These are phyloP conservation scores for Yarrowia alimentaria DNA, from an alignment of 805 yeast species.

Conservation along the genomic window DNA sequence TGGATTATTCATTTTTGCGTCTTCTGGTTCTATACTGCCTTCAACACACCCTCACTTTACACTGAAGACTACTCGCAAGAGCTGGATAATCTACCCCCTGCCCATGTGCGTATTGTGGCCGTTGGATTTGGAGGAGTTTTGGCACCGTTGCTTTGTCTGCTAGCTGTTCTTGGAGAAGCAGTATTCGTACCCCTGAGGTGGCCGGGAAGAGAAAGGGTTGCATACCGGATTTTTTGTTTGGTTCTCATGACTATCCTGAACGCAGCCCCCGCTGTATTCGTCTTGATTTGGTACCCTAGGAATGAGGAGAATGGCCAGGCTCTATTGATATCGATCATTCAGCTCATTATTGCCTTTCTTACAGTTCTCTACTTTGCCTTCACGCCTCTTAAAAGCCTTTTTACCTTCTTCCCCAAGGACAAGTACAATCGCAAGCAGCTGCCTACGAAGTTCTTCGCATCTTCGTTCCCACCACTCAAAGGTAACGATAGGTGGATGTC, in stretches of 20 bases:
- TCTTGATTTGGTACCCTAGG: constrained; percentile 45
- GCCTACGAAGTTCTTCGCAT: constrained; percentile 94
- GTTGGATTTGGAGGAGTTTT: constrained; percentile 89
- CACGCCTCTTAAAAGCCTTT: constrained; percentile 95
- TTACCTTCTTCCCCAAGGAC: constrained; percentile 82
- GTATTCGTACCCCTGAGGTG: constrained; percentile 93
- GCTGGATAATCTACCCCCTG: constrained; percentile 75
- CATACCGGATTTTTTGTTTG: constrained; percentile 80
- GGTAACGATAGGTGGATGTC: constrained; percentile 98
- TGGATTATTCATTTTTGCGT: constrained; percentile 90
- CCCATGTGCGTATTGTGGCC: constrained; percentile 90
- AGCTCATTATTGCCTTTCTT: constrained; percentile 67
- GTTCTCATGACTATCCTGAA: constrained; percentile 53
- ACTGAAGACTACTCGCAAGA: constrained; percentile 84
- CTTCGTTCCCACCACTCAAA: constrained; percentile 71
- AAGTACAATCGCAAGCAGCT: constrained; percentile 82
- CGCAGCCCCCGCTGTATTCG: constrained; percentile 52
- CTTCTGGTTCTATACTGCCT: constrained; percentile 94
- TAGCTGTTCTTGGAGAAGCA: constrained; percentile 92
- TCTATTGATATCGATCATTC: constrained; percentile 52
- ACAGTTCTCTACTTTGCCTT: constrained; percentile 79
- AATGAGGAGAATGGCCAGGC: constrained; percentile 45
- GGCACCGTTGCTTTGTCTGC: constrained; percentile 75
- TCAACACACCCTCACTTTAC: constrained; percentile 86
- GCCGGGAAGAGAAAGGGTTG: constrained; percentile 98